Evolutionary conservation across 495 filamentous ascomycete genomes (phyloP), one percentile per base, ranked within the genome.

Genomic region (Hypoxylon crocopeplum): DNA sequence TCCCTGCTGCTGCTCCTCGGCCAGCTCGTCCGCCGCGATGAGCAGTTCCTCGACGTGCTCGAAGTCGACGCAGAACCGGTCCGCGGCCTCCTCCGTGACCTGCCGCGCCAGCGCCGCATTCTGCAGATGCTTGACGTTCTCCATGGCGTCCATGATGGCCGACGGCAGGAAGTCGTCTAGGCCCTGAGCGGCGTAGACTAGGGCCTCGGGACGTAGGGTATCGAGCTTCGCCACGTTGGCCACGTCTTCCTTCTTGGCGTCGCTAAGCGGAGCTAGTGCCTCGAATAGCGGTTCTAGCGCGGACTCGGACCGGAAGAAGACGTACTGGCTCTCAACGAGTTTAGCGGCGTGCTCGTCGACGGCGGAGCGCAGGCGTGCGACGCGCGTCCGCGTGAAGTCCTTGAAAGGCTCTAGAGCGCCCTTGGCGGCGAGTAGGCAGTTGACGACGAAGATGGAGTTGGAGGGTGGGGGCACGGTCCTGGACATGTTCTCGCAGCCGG

Each of bases 101-200:
- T 87, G 82, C 33, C 87, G 83, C 12, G 87, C 86, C 36, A 96
- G 76, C 55, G 75, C 81, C 5, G 87, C 78, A 50, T 88, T 90
- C 55, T 85, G 84, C 10, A 98, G 73, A 10, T 80, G 77, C 59
- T 87, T 88, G 37, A 98, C 71, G 49, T 91, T 88, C 55, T 94
- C 86, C 51, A 86, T 82, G 2, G 93, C 91, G 69, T 98, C 94
- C 83, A 97, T 94, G 13, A 96, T 74, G 7, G 93, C 94, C 7
- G 90, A 93, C 0, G 93, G 92, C 16, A 98, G 80, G 73, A 97
- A 98, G 59, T 90, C 86, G 70, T 98, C 95, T 3, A 98, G 83
- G 20, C 83, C 81, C 64, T 95, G 90, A 66, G 87, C 88, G 5
- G 87, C 86, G 29, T 75, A 69, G 10, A 80, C 74, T 17, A 97